These are phyloP conservation scores for Colletotrichum falcatum DNA, from an alignment of 2,329 filamentous ascomycete genomes.

Conservation along the genomic window DNA sequence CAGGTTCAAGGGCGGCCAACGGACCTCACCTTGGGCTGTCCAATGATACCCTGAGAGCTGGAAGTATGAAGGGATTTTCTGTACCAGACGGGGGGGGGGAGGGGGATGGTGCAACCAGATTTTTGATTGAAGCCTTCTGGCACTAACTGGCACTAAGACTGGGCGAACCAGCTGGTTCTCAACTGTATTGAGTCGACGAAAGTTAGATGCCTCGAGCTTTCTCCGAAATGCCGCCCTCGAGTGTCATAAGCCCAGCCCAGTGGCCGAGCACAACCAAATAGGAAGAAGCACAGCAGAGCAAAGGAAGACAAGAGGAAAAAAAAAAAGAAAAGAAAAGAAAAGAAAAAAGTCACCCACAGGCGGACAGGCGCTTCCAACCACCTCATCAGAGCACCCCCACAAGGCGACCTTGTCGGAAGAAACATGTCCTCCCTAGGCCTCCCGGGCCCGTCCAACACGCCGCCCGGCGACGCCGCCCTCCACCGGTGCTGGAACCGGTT, in stretches of 20 bases:
- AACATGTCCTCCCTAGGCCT: conserved; percentile 17
- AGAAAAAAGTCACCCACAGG: not conserved
- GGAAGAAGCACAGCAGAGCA: not conserved
- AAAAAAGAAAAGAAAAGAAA: not conserved
- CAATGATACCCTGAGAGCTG: not conserved
- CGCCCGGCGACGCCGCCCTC: not conserved
- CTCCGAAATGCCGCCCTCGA: not conserved
- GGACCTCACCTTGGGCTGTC: not conserved
- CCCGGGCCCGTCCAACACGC: not conserved
- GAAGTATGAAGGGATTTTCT: not conserved
- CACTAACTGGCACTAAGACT: not conserved
- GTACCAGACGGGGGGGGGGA: too few species aligned
- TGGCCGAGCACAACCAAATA: not conserved
- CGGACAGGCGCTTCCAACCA: not conserved
- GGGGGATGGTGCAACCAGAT: not conserved
- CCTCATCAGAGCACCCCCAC: not conserved
- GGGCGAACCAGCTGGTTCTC: not conserved
- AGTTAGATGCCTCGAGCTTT: not conserved
- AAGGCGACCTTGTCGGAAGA: not conserved
- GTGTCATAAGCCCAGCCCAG: not conserved
- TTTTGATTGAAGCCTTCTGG: not conserved
- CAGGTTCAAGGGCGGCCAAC: too few species aligned
- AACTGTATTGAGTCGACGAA: not conserved
- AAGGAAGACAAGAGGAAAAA: too few species aligned
- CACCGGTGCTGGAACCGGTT: conserved; percentile 10